A percentile compares a stretch with the other conserved stretches of the same genome.
Conservation (phyloP, 768 basidiomycete genomes). For the Megacollybia marginata region DNA sequence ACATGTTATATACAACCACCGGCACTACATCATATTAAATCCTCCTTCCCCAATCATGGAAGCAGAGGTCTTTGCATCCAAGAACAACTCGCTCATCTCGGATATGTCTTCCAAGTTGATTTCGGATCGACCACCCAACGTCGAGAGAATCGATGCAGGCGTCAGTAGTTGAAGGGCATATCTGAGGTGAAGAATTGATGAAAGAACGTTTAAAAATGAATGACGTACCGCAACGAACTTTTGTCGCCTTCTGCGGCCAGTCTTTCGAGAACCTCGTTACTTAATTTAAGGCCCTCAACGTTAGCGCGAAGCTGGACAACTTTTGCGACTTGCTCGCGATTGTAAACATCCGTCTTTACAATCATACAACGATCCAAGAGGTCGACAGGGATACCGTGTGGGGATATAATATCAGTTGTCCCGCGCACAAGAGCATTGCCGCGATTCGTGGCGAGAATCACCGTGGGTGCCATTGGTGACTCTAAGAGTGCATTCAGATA, state of each 20-base stretch:
- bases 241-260: slow-evolving; percentile 78
- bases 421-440: slow-evolving; percentile 90
- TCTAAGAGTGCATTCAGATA: slow-evolving; percentile 95
- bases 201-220: slow-evolving; percentile 4
- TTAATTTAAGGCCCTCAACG: slow-evolving; percentile 77
- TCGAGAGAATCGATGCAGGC: slow-evolving; percentile 83
- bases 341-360: slow-evolving; percentile 84
- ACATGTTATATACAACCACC: not conserved
- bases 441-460: slow-evolving; percentile 94
- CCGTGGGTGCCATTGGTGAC: slow-evolving; percentile 95
- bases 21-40: not conserved
- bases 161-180: slow-evolving; percentile 89
- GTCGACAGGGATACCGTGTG: slow-evolving; percentile 93
- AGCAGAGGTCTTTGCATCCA: slow-evolving; percentile 87
- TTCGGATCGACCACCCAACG: slow-evolving; percentile 67
- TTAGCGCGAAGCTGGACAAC: slow-evolving; percentile 83
- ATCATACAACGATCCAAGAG: slow-evolving; percentile 94
- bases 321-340: slow-evolving; percentile 74
- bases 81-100: slow-evolving; percentile 92
- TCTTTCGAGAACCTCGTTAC: slow-evolving; percentile 68
- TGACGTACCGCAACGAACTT: slow-evolving; percentile 58
- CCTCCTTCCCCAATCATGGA: slow-evolving; percentile 31
- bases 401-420: slow-evolving; percentile 64
- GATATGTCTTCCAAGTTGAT: slow-evolving; percentile 84
- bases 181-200: slow-evolving; percentile 28